Evolutionary conservation across 805 yeast species (phyloP), one percentile per base, ranked within the genome.

Genomic region (Ogataea saltuana): DNA sequence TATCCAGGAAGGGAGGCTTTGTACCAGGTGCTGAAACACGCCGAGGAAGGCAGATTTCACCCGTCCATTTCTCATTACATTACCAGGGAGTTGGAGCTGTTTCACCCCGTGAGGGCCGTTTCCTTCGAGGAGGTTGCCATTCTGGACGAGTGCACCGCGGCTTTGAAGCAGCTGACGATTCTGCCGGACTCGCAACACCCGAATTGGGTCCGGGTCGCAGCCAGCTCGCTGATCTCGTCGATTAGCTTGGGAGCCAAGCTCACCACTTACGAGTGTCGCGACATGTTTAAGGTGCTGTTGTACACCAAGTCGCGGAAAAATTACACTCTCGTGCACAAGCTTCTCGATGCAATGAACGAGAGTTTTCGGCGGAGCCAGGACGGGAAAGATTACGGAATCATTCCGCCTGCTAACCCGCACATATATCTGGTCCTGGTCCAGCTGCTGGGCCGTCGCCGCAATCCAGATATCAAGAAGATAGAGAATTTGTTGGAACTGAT

Each of bases 391-490:
- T 35, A 39, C 6, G 58, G 58, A 1, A 45, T 61, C 6, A 57
- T 67, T 26, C 71, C 76, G 3, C 59, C 69, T 2, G 69, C 69
- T 0, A 65, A 63, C 29, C 58, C 77, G 0, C 69, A 70, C 45
- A 67, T 70, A 33, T 75, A 73, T 43, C 55, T 71, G 2, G 60
- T 67, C 8, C 64, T 75, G 39, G 55, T 72, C 7, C 65, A 65
- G 27, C 53, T 61, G 38, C 68, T 64, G 23, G 60, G 61, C 22
- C 55, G 64, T 29, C 64, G 66, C 9, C 47, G 52, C 18, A 40
- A 44, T 4, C 60, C 61, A 6, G 54, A 56, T 17, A 33, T 58
- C 3, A 46, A 48, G 11, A 58, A 61, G 29, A 61, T 74, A 11
- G 54, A 59, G 16, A 45, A 45, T 1, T 22, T 72, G 6, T 18